Evolutionary conservation across 371 early-diverging fungal species (phyloP).

Genomic region (Circinella minor): DNA sequence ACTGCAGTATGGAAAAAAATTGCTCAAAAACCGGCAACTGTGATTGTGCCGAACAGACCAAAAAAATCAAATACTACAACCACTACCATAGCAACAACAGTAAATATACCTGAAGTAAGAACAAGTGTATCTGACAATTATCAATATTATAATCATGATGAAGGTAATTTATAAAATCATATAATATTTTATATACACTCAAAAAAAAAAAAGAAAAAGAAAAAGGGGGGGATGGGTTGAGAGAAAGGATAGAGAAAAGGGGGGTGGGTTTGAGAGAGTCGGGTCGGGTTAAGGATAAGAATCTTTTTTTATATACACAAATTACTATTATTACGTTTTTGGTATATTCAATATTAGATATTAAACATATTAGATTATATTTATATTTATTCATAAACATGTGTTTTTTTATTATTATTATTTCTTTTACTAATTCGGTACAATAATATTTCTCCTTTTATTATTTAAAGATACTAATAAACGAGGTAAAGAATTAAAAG

Average conservation of each 20-base stretch:
- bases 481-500: constrained; percentile 7
- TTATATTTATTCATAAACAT: too few relatives aligned
- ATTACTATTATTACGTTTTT: too few relatives aligned
- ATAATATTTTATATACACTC: too few relatives aligned
- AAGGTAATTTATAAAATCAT: not conserved
- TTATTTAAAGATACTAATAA: not conserved
- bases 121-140: not conserved
- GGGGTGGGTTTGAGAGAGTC: too few relatives aligned
- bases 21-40: constrained; percentile 7
- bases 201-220: too few relatives aligned
- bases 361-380: too few relatives aligned
- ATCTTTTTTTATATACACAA: too few relatives aligned
- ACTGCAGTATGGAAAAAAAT: constrained; percentile 1
- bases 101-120: not conserved
- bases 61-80: not conserved
- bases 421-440: not conserved
- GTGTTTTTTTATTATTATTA: too few relatives aligned
- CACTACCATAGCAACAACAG: not conserved
- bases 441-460: not conserved
- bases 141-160: not conserved
- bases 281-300: too few relatives aligned
- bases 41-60: not conserved
- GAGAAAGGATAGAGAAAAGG: too few relatives aligned
- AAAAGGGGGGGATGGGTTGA: too few relatives aligned
- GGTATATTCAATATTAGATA: too few relatives aligned